Conservation (phyloP, 345 rosid species). For the Microthlaspi erraticum region DNA sequence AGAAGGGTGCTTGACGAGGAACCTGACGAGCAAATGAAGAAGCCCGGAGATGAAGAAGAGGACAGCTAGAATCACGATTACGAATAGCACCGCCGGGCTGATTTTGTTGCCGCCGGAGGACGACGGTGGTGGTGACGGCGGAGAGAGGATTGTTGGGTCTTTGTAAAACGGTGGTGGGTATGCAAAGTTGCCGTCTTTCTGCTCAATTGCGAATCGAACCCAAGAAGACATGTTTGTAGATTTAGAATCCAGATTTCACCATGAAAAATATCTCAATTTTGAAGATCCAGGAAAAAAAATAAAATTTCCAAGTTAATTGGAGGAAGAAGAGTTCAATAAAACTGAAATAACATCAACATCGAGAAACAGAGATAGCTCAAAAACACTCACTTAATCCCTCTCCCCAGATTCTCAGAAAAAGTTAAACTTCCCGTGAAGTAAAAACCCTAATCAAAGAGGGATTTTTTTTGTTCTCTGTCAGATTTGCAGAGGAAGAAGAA, state of each 20-base stretch:
- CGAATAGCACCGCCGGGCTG: slow-evolving; percentile 82
- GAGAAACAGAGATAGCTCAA: slow-evolving; percentile 32
- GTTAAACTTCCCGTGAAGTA: slow-evolving; percentile 6
- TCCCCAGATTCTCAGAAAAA: slow-evolving; percentile 6
- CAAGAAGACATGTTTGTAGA: slow-evolving; percentile 57
- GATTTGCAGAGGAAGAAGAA: slow-evolving; percentile 40
- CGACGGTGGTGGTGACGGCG: slow-evolving; percentile 51
- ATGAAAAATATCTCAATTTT: slow-evolving; percentile 23
- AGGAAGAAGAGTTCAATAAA: slow-evolving; percentile 16
- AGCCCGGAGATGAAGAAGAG: slow-evolving; percentile 83
- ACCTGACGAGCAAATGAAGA: slow-evolving; percentile 84
- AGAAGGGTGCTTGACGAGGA: slow-evolving; percentile 72
- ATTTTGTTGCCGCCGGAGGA: slow-evolving; percentile 53
- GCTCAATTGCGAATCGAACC: slow-evolving; percentile 57
- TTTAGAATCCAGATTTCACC: slow-evolving; percentile 8
- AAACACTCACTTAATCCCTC: slow-evolving; percentile 39
- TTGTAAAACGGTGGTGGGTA: slow-evolving; percentile 62
- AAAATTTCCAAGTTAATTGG: slow-evolving; percentile 37
- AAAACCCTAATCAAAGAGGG: slow-evolving; percentile 38
- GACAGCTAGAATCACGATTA: slow-evolving; percentile 78
- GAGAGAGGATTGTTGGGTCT: slow-evolving; percentile 51
- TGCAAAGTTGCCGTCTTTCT: slow-evolving; percentile 57
- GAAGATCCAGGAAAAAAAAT: slow-evolving; percentile 29
- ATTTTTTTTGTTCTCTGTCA: slow-evolving; percentile 17
- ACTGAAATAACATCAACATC: slow-evolving; percentile 35